phyloP scores from a whole-genome alignment of 2,329 filamentous ascomycete species.

The Colletotrichum sp. region DNA sequence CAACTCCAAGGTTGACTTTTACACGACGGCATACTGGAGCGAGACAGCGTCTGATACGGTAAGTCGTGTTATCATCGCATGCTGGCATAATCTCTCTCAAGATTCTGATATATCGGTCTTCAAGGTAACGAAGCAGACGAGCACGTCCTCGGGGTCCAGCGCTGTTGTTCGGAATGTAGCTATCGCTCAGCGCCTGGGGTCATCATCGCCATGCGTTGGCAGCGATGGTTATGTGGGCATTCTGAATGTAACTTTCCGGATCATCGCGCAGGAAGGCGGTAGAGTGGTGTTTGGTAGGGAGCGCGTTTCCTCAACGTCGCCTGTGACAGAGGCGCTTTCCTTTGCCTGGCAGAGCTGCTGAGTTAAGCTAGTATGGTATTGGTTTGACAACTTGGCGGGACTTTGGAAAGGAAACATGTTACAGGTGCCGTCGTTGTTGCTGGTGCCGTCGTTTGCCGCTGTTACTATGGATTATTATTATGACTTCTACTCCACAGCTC shows the following conservation, averaged over 20 bases:
- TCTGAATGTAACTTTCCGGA: conserved; percentile 21
- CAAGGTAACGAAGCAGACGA: conserved; percentile 9
- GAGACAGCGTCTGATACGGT: conserved; percentile 12
- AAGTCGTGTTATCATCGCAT: neutral
- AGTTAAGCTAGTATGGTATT: neutral
- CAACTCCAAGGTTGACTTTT: conserved; percentile 7
- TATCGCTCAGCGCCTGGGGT: conserved; percentile 5
- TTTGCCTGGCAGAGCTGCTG: conserved; percentile 13
- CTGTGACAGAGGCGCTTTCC: conserved; percentile 14
- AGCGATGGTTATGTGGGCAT: conserved; percentile 19
- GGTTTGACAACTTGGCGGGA: neutral
- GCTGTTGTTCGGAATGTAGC: conserved; percentile 6
- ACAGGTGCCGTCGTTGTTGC: too few relatives aligned
- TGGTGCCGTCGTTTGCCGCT: too few relatives aligned
- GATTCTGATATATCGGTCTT: neutral
- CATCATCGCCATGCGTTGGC: conserved; percentile 14
- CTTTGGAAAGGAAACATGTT: neutral
- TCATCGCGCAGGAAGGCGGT: conserved; percentile 11
- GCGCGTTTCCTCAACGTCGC: neutral
- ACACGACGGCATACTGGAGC: conserved; percentile 13
- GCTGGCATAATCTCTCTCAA: neutral
- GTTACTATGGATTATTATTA: too few relatives aligned
- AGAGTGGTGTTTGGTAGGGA: conserved; percentile 14
- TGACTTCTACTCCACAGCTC: too few relatives aligned
- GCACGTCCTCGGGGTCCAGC: neutral